Base-by-base conservation (phyloP, 768 basidiomycete genomes). In the Suillus weaverae region DNA sequence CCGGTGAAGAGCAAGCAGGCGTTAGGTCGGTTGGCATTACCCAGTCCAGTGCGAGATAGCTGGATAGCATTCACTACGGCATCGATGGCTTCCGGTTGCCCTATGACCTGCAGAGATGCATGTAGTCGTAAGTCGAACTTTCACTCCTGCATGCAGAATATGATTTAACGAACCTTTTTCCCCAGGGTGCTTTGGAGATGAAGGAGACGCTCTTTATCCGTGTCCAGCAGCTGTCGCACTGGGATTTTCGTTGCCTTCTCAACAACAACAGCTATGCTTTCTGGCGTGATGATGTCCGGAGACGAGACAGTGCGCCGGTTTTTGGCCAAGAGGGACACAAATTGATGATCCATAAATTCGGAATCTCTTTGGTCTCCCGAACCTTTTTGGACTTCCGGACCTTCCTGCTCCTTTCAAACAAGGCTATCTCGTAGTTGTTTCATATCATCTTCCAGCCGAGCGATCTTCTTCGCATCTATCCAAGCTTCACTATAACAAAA, bases 11-110 rank as follows among this genome's bases (percentile, higher is more conserved):
- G 71, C 73, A 84, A 82, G 39, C 74, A 77, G 1, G 83, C 83
- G 48, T 83, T 76, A 0, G 84, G 84, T 46, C 81, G 71, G 50
- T 78, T 72, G 35, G 80, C 77, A 62, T 82, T 81, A 50, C 80
- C 72, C 13, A 85, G 70, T 14, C 84, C 84, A 20, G 80, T 81
- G n/a, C 83, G 73, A 7, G 81, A 81, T 32, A 85, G 73, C 44
- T 83, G 76, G 43, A 85, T 79, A 5, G 84, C 84, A 65, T 84
- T 81, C 20, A 80, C 74, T 53, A 84, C 82, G 3, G 83, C 78
- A n/a, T 75, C 73, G 60, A 84, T 74, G 8, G 82, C 83, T 46
- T 80, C 76, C 35, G 81, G 80, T 67, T 85, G 84, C 14, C 67
- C 67, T 14, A 41, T 64, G 16, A 68, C 67, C 67, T 68, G 32